Evolutionary conservation across 2,329 filamentous ascomycete species (phyloP).

Genomic region (Thielaviopsis cerberus): DNA sequence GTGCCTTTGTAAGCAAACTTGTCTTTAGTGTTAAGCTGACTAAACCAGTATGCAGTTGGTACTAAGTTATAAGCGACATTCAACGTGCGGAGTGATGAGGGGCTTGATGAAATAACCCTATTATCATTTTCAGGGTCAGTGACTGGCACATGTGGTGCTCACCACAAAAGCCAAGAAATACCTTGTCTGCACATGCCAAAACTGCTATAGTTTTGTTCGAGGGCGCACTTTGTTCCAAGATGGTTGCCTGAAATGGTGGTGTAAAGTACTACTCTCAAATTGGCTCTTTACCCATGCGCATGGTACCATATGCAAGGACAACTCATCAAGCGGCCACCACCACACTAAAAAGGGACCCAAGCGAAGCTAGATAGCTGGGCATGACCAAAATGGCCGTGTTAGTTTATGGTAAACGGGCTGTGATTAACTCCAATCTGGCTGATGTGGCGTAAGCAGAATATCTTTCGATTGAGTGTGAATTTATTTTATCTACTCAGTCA

Average conservation of each 20-base stretch:
- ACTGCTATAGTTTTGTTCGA: too few species aligned
- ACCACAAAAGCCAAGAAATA: background rate
- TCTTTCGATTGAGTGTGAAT: too few species aligned
- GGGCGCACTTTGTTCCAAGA: too few species aligned
- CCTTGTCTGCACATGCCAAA: too few species aligned
- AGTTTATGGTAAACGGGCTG: background rate
- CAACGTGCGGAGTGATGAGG: too few species aligned
- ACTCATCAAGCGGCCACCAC: constrained; percentile 14
- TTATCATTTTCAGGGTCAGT: background rate
- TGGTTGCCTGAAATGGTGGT: background rate
- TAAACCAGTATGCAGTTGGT: background rate
- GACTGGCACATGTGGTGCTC: background rate
- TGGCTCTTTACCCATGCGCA: background rate
- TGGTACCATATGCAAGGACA: constrained; percentile 16
- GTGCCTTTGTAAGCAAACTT: background rate
- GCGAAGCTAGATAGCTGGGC: background rate
- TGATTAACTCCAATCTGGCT: too few species aligned
- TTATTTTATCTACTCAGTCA: too few species aligned
- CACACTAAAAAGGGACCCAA: background rate
- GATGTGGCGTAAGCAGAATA: too few species aligned
- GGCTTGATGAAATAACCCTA: background rate
- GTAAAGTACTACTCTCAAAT: background rate
- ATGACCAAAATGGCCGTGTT: background rate
- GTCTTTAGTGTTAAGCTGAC: background rate
- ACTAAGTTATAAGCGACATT: background rate